Conservation (phyloP, 148 eudicot genomes). For the Rhododendron molle region DNA sequence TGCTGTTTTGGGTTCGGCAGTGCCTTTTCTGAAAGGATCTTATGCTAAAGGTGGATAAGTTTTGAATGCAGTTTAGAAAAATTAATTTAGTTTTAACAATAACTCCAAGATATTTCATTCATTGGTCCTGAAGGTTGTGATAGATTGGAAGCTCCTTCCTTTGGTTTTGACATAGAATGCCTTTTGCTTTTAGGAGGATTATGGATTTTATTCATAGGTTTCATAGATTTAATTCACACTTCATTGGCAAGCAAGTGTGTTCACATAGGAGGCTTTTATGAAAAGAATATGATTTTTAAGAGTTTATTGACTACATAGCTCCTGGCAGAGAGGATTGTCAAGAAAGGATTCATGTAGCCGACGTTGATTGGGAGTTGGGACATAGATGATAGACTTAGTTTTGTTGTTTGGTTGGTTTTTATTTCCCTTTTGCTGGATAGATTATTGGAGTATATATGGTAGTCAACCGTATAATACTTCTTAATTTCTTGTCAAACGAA, state of each 20-base stretch:
- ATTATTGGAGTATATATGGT: background rate
- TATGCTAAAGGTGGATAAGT: background rate
- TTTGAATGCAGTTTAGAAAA: background rate
- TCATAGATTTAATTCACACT: background rate
- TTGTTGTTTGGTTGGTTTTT: background rate
- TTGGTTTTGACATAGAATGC: background rate
- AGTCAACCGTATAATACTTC: background rate
- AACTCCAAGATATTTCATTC: background rate
- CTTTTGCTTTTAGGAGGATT: background rate
- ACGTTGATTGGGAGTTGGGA: background rate
- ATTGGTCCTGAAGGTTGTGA: background rate
- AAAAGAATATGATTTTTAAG: background rate
- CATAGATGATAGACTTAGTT: background rate
- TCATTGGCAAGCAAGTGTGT: background rate
- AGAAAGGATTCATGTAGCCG: background rate
- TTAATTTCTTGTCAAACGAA: background rate
- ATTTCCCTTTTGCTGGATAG: background rate
- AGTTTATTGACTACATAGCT: background rate
- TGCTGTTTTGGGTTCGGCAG: background rate
- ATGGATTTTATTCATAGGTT: background rate
- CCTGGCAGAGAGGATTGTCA: background rate
- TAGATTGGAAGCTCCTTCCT: background rate
- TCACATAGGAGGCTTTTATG: background rate
- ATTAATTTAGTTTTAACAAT: background rate
- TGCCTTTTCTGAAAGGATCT: background rate